Evolutionary conservation across 164 flowering plant species (phyloP).

Genomic region (Malania oleifera): DNA sequence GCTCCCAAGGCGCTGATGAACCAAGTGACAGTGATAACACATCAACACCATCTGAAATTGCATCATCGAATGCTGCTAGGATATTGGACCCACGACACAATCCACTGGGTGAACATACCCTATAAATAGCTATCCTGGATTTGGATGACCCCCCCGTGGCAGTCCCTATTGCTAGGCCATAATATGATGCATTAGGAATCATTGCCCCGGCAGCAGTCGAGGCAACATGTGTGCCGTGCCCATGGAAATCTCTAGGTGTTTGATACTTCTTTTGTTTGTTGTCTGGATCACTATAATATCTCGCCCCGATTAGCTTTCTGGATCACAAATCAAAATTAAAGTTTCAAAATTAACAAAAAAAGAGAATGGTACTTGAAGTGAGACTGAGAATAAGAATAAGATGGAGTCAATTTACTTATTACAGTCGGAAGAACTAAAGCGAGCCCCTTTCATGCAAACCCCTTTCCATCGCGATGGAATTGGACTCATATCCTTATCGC

Average conservation of each 20-base stretch:
- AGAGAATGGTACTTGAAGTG: background rate
- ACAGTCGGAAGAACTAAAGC: constrained; percentile 40
- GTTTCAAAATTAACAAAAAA: background rate
- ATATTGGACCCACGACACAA: constrained; percentile 61
- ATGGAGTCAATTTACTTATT: constrained; percentile 32
- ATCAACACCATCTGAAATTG: constrained; percentile 69
- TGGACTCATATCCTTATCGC: constrained; percentile 41
- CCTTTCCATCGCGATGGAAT: constrained; percentile 57
- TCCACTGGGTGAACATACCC: constrained; percentile 44
- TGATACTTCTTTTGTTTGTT: background rate
- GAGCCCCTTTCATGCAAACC: constrained; percentile 32
- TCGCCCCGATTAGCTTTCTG: constrained; percentile 64
- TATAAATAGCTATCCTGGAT: constrained; percentile 61
- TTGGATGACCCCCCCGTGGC: constrained; percentile 69
- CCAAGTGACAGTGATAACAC: constrained; percentile 63
- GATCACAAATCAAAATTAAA: background rate
- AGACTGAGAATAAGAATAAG: background rate
- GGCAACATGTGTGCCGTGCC: constrained; percentile 59
- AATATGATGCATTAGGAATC: constrained; percentile 50
- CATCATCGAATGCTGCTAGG: constrained; percentile 67
- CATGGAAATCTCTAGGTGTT: constrained; percentile 34
- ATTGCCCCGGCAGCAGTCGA: constrained; percentile 45
- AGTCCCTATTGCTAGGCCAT: constrained; percentile 64
- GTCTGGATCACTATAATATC: constrained; percentile 27
- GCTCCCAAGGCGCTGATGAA: constrained; percentile 19